Evolutionary conservation across 371 early-diverging fungal species (phyloP), one percentile per base, ranked within the genome.

Genomic region (Dichotomocladium elegans): DNA sequence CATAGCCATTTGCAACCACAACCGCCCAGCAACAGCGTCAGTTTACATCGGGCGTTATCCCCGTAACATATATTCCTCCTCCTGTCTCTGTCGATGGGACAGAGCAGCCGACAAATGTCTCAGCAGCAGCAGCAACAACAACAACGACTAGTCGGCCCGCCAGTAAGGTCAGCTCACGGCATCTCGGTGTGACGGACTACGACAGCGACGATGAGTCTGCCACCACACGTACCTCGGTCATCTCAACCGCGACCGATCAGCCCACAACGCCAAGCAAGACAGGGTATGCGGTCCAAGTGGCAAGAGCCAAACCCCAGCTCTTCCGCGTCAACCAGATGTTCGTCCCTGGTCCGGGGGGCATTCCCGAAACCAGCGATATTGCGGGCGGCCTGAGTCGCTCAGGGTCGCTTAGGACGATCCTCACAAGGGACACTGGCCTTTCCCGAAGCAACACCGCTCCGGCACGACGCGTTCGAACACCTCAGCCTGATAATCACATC

Each of bases 381-480:
- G n/a, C 21, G 12, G 31, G 19, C 17, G 26, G 59, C 4, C 7
- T 68, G 4, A 62, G 57, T 29, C 68, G 77, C 11, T 64, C 59
- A 48, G 68, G 71, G 3, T 70, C 73, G 29, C 50, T 66, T 3
- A 56, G 67, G 19, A 66, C 67, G 1, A 40, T 66, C n/a, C 27
- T 66, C 10, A 62, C 63, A 6, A 37, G 41, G 33, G 35, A 30
- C 29, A 47, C 29, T 12, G 43, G 42, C 17, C 44, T 59, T 11
- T 53, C 59, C 17, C 42, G 60, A 10, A 53, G 57, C 26, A 58
- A 56, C 37, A 64, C 55, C 21, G 46, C 52, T 17, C 53, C 56
- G 21, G 82, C 80, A 4, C 59, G 76, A 49, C 72, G 64, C 21
- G 65, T 86, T 14, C 63, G 82, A 80, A 79, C 88, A 3, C 47